Base-by-base conservation (phyloP, 257 asterid genomes). In the Linaria vulgaris region DNA sequence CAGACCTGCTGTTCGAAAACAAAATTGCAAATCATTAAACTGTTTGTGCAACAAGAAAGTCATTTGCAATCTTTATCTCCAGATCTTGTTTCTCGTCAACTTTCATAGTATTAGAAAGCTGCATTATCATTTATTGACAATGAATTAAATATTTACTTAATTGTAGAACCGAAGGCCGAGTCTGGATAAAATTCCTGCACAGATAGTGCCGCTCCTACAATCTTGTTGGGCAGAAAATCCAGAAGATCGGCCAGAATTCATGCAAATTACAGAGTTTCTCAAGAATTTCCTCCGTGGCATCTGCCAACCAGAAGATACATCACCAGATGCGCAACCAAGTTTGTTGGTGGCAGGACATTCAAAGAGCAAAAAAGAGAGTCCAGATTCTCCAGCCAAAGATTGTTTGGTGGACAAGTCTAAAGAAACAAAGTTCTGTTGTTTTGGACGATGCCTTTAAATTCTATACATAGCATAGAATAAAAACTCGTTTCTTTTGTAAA, bases 181-280 rank as follows among this genome's bases (percentile, higher is more conserved):
- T 69, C 54, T 65, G 58, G 95, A 86, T 17, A 64, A 63, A 25
- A 81, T 86, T 63, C 95, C 88, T 2, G 66, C 47, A 49, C 69
- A 72, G 9, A 56, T 86, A 13, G 71, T 63, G 23, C 82, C 88
- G 47, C 82, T 81, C 53, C 31, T 86, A 38, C 51, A 68, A 19
- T 79, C 91, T 47, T 77, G 88, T 61, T 86, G 95, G 91, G 86
- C 86, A 11, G 78, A 68, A 59, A 73, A 83, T 43, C 88, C 95
- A 1, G 65, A 62, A 56, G 73, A 74, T 16, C 79, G 95, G 12
- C 95, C 88, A 7, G 95, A 86, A 55, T 86, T 86, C 45, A 37
- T 16, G 61, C 82, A 83, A 66, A 81, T 86, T 54, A 70, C 86
- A 0, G 53, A 56, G 47, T 59, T 59, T 72, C 76, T 86, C 1